phyloP scores from a whole-genome alignment of 139 green algal species.

The Closterium sp. region DNA sequence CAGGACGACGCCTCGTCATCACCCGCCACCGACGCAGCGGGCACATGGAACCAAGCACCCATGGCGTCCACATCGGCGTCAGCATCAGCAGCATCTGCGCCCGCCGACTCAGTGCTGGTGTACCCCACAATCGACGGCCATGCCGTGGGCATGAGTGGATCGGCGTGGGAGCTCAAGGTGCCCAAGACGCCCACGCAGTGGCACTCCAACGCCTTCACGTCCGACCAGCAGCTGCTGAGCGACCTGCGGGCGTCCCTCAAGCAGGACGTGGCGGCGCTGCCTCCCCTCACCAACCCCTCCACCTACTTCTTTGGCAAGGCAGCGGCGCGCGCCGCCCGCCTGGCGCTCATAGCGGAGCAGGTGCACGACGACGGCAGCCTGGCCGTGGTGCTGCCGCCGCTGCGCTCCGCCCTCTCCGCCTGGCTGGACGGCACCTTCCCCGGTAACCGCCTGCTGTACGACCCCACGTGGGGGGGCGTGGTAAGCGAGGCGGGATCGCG shows the following conservation, averaged over 20 bases:
- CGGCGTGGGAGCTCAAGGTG: not conserved
- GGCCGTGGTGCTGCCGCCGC: not conserved
- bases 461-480: slow-evolving; percentile 20
- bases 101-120: not conserved
- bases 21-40: too few relatives aligned
- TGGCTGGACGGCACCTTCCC: slow-evolving; percentile 27
- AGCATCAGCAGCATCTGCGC: not conserved
- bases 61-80: too few relatives aligned
- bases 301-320: slow-evolving; percentile 53
- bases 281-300: slow-evolving; percentile 3
- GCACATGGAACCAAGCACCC: too few relatives aligned
- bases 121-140: not conserved
- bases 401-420: slow-evolving; percentile 1
- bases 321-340: slow-evolving; percentile 39
- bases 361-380: not conserved
- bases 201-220: not conserved
- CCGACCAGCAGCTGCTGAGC: not conserved
- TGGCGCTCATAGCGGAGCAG: slow-evolving; percentile 57
- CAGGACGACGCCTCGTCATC: too few relatives aligned
- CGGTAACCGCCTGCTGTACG: slow-evolving; percentile 15
- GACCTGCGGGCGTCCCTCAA: not conserved
- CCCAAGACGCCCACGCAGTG: not conserved
- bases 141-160: not conserved
- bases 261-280: slow-evolving; percentile 25
- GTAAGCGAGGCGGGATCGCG: not conserved